These are phyloP conservation scores for Candolleomyces aberdarensis DNA, from an alignment of 768 basidiomycete species.

Conservation along the genomic window DNA sequence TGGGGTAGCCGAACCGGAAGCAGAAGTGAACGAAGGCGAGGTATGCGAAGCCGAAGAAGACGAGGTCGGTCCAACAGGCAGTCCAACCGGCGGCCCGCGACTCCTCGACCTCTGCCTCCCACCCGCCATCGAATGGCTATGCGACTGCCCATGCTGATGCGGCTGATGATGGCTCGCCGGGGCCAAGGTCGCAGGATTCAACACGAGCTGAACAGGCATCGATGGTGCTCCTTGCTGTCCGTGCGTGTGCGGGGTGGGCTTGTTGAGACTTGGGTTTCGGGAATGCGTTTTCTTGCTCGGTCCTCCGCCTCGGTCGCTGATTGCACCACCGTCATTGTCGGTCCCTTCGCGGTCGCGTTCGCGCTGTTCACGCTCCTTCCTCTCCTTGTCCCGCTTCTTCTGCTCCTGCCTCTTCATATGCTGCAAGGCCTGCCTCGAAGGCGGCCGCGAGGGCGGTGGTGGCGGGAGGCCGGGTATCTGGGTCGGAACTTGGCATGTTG, in stretches of 20 bases:
- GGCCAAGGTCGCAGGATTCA: slow-evolving; percentile 1
- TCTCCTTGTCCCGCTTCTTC: slow-evolving; percentile 1
- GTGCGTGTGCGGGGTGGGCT: not conserved
- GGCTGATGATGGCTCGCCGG: not conserved
- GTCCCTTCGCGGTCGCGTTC: not conserved
- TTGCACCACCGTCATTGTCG: not conserved
- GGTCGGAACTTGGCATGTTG: no score
- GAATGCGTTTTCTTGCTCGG: not conserved
- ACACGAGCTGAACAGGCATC: slow-evolving; percentile 2
- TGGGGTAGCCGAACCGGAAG: not conserved
- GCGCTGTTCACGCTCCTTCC: not conserved
- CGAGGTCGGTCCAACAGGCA: not conserved
- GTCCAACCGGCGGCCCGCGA: not conserved
- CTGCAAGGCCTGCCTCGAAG: slow-evolving; percentile 4
- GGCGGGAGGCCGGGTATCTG: not conserved
- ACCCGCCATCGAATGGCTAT: not conserved
- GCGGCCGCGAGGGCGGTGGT: slow-evolving; percentile 3
- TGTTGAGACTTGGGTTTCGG: not conserved
- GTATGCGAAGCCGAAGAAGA: not conserved
- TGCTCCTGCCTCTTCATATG: slow-evolving; percentile 6
- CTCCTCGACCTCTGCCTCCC: not conserved
- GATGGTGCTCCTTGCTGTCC: not conserved
- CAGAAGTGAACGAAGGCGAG: not conserved
- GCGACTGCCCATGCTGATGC: no score
- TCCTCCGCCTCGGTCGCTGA: not conserved